Percentiles rank a stretch among this genome's conserved stretches.
phyloP scores from a whole-genome alignment of 192 early-diverging fungal genomes.

The Coemansia sp. region DNA sequence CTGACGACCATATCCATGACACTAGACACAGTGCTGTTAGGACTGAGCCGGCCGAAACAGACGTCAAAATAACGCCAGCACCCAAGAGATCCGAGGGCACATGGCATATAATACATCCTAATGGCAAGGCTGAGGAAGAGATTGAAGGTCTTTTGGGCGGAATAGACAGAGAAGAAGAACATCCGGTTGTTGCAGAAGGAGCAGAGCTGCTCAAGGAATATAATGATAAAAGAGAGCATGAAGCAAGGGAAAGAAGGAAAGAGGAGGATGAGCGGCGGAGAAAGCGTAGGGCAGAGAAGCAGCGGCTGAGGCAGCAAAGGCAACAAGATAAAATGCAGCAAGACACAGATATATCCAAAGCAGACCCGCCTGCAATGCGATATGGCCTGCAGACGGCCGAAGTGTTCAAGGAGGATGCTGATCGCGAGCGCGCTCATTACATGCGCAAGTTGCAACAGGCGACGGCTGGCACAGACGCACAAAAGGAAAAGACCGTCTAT shows the following conservation, averaged over 20 bases:
- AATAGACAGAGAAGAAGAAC: constrained; percentile 28
- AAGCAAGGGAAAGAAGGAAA: constrained; percentile 11
- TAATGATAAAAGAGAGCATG: constrained; percentile 11
- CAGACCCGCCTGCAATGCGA: constrained; percentile 19
- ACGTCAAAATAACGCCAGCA: neutral
- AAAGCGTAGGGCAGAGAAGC: constrained; percentile 6
- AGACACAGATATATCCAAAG: neutral
- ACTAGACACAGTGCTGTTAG: neutral
- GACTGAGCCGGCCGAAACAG: neutral
- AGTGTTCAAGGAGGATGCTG: constrained; percentile 27
- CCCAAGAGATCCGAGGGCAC: constrained; percentile 24
- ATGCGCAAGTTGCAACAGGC: constrained; percentile 28
- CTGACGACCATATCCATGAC: constrained; percentile 15
- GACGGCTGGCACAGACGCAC: constrained; percentile 18
- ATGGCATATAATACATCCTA: constrained; percentile 11
- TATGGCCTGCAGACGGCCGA: constrained; percentile 50
- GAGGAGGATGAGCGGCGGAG: constrained; percentile 12
- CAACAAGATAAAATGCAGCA: neutral
- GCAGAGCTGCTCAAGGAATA: constrained; percentile 40
- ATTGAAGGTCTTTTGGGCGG: constrained; percentile 10
- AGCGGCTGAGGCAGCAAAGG: constrained; percentile 2
- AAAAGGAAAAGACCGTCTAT: constrained; percentile 60
- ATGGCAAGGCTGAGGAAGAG: neutral
- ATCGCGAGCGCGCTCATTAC: constrained; percentile 27
- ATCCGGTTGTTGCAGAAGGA: constrained; percentile 36